These are phyloP conservation scores for Vachellia collinsii DNA, from an alignment of 306 rosid genomes.

Conservation along the genomic window DNA sequence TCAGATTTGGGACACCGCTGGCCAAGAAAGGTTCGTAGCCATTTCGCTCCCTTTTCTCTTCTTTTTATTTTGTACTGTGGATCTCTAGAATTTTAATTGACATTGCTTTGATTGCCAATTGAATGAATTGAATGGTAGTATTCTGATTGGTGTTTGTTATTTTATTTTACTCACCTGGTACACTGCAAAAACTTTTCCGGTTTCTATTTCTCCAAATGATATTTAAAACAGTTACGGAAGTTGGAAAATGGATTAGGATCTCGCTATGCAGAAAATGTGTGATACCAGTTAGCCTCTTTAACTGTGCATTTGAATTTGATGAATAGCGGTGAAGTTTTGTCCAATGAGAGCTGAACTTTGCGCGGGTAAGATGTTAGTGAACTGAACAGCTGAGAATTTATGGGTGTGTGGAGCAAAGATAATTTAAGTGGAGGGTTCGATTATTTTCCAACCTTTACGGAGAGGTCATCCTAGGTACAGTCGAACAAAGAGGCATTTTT, in stretches of 20 bases:
- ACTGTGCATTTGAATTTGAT: not conserved
- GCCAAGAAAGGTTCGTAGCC: conserved; percentile 53
- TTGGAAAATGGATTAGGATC: not conserved
- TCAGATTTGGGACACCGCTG: conserved; percentile 74
- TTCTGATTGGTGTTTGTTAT: not conserved
- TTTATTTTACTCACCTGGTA: not conserved
- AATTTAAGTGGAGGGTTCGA: not conserved
- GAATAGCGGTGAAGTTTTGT: not conserved
- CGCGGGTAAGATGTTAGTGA: too few relatives aligned
- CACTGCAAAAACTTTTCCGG: not conserved
- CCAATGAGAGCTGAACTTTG: not conserved
- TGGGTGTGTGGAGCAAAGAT: not conserved
- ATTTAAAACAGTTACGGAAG: not conserved
- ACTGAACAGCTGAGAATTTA: too few relatives aligned
- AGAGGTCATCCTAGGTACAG: not conserved
- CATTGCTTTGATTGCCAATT: not conserved
- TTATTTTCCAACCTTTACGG: not conserved
- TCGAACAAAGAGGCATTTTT: not conserved
- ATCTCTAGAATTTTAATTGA: not conserved
- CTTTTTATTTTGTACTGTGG: not conserved
- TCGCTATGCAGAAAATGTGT: not conserved
- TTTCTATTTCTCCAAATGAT: not conserved
- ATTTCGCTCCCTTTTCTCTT: not conserved
- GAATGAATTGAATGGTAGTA: not conserved
- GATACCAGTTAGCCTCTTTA: not conserved